Conservation (phyloP, 345 rosid species). For the Arabidopsis suecica region DNA sequence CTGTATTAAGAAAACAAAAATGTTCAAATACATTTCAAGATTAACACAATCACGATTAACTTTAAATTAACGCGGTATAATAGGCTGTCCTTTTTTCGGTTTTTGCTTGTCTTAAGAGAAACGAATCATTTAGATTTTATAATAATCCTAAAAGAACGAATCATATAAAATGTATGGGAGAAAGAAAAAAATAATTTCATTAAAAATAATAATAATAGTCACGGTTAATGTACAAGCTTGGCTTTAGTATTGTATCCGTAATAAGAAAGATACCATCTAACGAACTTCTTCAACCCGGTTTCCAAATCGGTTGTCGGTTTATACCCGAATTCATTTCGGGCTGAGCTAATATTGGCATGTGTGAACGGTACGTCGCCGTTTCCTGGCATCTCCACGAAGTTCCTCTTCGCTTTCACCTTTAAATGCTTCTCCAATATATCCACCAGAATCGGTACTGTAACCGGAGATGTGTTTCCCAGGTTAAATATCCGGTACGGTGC, state of each 20-base stretch:
- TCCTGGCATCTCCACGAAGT: conserved; percentile 72
- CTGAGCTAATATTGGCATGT: conserved; percentile 78
- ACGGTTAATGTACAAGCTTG: conserved; percentile 53
- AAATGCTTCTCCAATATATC: conserved; percentile 71
- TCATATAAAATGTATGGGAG: neutral
- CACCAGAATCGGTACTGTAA: conserved; percentile 74
- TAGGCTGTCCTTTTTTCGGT: neutral
- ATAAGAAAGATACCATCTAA: conserved; percentile 77
- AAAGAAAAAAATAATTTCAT: conserved; percentile 13
- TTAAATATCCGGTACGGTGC: conserved; percentile 75
- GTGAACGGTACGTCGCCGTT: conserved; percentile 95
- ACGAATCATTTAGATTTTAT: conserved; percentile 13
- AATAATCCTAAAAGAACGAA: conserved; percentile 32
- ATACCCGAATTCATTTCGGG: conserved; percentile 68
- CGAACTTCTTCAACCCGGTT: conserved; percentile 83
- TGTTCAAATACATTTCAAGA: neutral
- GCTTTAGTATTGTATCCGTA: conserved; percentile 70
- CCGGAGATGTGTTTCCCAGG: conserved; percentile 82
- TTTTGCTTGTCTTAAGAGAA: conserved; percentile 26
- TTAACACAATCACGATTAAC: neutral
- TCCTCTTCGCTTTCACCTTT: conserved; percentile 68
- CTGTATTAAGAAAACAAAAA: neutral
- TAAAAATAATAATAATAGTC: neutral
- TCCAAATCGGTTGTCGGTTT: conserved; percentile 85
- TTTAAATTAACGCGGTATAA: neutral